Conservation (phyloP, 2,329 filamentous ascomycete species). For the Leptographium galeiforme region DNA sequence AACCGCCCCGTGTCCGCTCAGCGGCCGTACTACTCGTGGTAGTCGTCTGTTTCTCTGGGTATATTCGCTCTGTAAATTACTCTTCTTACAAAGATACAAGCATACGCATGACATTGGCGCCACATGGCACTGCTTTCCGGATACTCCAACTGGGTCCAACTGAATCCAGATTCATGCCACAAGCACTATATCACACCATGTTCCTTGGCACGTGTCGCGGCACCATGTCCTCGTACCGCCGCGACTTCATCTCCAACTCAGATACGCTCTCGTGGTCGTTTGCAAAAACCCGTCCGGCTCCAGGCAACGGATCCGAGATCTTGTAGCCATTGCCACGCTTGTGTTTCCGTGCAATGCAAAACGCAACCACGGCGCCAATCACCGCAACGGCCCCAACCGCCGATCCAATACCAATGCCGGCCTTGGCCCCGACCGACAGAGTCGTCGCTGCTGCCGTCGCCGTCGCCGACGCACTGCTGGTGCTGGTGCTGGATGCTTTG, state of each 20-base stretch:
- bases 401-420: constrained; percentile 12
- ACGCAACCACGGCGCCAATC: constrained; percentile 5
- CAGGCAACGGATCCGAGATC: constrained; percentile 39
- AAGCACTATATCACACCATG: constrained; percentile 15
- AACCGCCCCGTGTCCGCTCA: constrained; percentile 75
- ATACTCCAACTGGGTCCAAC: too few relatives aligned
- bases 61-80: too few relatives aligned
- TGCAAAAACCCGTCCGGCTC: constrained; percentile 27
- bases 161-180: too few relatives aligned
- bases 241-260: constrained; percentile 37
- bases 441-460: background rate
- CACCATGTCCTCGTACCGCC: constrained; percentile 45
- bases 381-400: constrained; percentile 9
- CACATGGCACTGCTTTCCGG: too few relatives aligned
- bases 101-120: too few relatives aligned
- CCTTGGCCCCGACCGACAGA: constrained; percentile 10
- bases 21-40: constrained; percentile 88
- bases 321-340: constrained; percentile 16
- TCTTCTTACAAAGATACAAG: too few relatives aligned
- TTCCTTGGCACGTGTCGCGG: constrained; percentile 34
- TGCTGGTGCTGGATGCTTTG: background rate
- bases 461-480: background rate
- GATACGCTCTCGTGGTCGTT: constrained; percentile 23
- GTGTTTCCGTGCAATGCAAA: constrained; percentile 9
- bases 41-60: constrained; percentile 16